These are phyloP conservation scores for Geosiphon pyriformis DNA, from an alignment of 192 early-diverging fungal species.

Conservation along the genomic window DNA sequence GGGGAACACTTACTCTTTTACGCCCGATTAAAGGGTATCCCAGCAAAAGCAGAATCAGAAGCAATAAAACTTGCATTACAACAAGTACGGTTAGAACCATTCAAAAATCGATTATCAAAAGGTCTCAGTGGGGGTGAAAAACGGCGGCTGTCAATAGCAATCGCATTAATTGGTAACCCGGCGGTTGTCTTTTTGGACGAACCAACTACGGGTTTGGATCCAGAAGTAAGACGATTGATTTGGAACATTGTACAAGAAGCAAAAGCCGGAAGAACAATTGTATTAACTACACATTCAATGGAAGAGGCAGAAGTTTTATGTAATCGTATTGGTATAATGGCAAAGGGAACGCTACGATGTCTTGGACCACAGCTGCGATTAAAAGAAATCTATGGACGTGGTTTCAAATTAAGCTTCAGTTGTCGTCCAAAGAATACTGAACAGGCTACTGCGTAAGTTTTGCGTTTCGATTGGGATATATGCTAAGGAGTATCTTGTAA, in stretches of 20 bases:
- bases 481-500: too few relatives aligned
- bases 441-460: slow-evolving; percentile 41
- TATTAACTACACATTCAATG: slow-evolving; percentile 72
- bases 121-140: slow-evolving; percentile 74
- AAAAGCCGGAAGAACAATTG: slow-evolving; percentile 54
- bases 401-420: slow-evolving; percentile 62
- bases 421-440: slow-evolving; percentile 38
- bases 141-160: slow-evolving; percentile 67
- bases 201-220: slow-evolving; percentile 74
- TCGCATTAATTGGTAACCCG: slow-evolving; percentile 65
- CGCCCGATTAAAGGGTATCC: slow-evolving; percentile 62
- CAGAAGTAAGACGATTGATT: slow-evolving; percentile 65
- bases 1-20: slow-evolving; percentile 70
- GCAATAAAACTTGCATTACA: slow-evolving; percentile 41
- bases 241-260: slow-evolving; percentile 64
- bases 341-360: slow-evolving; percentile 64
- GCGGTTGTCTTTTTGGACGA: slow-evolving; percentile 73
- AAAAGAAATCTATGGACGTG: slow-evolving; percentile 64
- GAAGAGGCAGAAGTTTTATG: slow-evolving; percentile 76
- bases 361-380: slow-evolving; percentile 53
- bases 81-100: slow-evolving; percentile 49
- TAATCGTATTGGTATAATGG: slow-evolving; percentile 70
- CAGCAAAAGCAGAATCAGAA: slow-evolving; percentile 35
- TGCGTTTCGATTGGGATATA: too few relatives aligned
- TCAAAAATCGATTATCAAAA: slow-evolving; percentile 51